A percentile compares a stretch with the other conserved stretches of the same genome.
These are phyloP conservation scores for Dryadomyces quercus-mongolicae DNA, from an alignment of 2,329 filamentous ascomycete genomes.

Conservation along the genomic window DNA sequence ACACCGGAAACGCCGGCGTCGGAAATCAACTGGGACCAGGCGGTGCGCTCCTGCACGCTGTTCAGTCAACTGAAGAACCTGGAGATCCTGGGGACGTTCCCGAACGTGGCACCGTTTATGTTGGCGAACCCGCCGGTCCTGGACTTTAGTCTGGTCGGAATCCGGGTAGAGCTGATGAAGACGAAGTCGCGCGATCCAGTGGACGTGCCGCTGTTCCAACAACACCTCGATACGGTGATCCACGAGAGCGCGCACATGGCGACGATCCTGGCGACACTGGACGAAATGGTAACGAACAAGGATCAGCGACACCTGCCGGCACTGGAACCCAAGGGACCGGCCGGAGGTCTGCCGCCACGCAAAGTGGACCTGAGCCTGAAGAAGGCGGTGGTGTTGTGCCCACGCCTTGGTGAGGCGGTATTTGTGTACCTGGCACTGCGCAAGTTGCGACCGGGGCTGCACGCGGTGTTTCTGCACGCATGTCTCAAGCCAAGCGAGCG, in stretches of 20 bases:
- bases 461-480: slow-evolving; percentile 11
- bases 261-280: slow-evolving; percentile 8
- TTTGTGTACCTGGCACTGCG: slow-evolving; percentile 13
- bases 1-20: neutral
- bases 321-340: neutral
- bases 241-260: slow-evolving; percentile 10
- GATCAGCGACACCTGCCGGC: slow-evolving; percentile 5
- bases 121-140: slow-evolving; percentile 42
- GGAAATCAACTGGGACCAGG: slow-evolving; percentile 9
- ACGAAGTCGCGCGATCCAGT: slow-evolving; percentile 7
- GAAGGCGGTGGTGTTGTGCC: slow-evolving; percentile 14
- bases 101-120: slow-evolving; percentile 33
- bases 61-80: slow-evolving; percentile 13
- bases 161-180: slow-evolving; percentile 9
- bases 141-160: slow-evolving; percentile 63
- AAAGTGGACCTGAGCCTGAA: slow-evolving; percentile 6
- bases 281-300: slow-evolving; percentile 10
- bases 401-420: slow-evolving; percentile 13
- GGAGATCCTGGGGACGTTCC: slow-evolving; percentile 13
- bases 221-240: slow-evolving; percentile 10
- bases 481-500: slow-evolving; percentile 11
- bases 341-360: neutral
- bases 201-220: slow-evolving; percentile 10
- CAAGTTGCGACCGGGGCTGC: slow-evolving; percentile 7
- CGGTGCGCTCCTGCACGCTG: slow-evolving; percentile 10